phyloP scores from a whole-genome alignment of 192 early-diverging fungal species.

The Lobulomyces angularis region DNA sequence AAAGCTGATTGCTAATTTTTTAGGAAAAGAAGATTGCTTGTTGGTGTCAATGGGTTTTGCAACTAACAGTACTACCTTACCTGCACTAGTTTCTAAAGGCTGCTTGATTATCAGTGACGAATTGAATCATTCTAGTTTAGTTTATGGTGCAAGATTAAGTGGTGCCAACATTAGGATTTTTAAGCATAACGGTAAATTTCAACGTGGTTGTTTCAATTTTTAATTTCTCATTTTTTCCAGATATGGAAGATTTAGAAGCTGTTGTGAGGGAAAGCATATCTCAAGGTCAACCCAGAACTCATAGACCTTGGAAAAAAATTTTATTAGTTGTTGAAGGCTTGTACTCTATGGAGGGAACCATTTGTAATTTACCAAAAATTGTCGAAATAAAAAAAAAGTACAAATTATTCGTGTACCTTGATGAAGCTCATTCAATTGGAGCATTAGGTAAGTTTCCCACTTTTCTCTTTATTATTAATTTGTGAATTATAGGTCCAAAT shows the following conservation, averaged over 20 bases:
- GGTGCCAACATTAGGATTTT: conserved; percentile 86
- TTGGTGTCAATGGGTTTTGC: conserved; percentile 94
- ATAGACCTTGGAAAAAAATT: conserved; percentile 99
- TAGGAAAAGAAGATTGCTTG: conserved; percentile 76
- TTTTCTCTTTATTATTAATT: too few species aligned
- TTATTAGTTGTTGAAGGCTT: conserved; percentile 90
- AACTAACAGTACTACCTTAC: conserved; percentile 89
- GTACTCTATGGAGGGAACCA: conserved; percentile 96
- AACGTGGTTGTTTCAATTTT: background rate
- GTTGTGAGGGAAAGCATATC: conserved; percentile 77
- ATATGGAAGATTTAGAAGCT: conserved; percentile 61
- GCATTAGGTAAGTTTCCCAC: too few species aligned
- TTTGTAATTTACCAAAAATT: conserved; percentile 77
- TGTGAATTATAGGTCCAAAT: conserved; percentile 81
- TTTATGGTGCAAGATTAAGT: conserved; percentile 85
- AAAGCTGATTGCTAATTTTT: conserved; percentile 73
- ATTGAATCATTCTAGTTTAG: conserved; percentile 87
- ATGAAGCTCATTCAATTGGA: conserved; percentile 95
- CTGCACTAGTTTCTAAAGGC: conserved; percentile 70
- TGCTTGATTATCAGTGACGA: conserved; percentile 90
- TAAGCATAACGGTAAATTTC: conserved; percentile 63
- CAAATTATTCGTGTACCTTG: conserved; percentile 90
- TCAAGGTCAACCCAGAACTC: conserved; percentile 93
- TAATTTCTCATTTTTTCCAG: conserved; percentile 5
- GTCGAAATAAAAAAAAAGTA: conserved; percentile 80